Evolutionary conservation across 1,284 basidiomycete genomes (phyloP), one percentile per base, ranked within the genome.

Genomic region (Porogramme epimiltina): DNA sequence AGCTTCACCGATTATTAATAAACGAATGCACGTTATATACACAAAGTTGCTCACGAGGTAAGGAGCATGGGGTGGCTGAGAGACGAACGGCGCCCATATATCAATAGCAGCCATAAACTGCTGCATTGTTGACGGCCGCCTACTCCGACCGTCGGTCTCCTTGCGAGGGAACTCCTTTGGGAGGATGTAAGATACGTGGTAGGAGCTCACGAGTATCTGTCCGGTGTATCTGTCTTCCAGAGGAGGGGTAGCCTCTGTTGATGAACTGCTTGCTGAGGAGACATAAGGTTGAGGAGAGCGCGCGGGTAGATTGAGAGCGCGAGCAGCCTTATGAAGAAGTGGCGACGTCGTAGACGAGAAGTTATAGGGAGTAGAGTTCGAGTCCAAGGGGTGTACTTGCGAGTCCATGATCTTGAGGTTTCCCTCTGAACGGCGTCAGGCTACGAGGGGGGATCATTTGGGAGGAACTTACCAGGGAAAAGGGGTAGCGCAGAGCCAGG

Each of bases 81-180:
- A 82, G 22, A 81, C 65, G 54, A 81, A 87, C 8, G 88, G 89
- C n/a, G 86, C 78, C 78, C 80, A 83, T 66, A 90, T 75, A 51
- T 87, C 85, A 51, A 91, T 79, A 8, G 82, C 87, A 23, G 85
- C 89, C 84, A 91, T 86, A 64, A 89, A 90, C 47, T 89, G 84
- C 37, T 80, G 72, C 15, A 63, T 50, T 4, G 45, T 53, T 2
- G 62, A 42, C 9, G 63, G 55, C 15, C 62, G 58, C 37, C 53
- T 60, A 22, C 54, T 58, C 20, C 60, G 59, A 16, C 56, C 61
- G 4, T 67, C 66, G 28, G 45, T 48, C 33, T 66, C 66, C 15
- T 73, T 71, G 25, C 79, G 74, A 9, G 84, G 85, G 55, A 91
- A 84, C 47, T 80, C 78, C 60, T 79, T 89, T n/a, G 89, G 89